These are phyloP conservation scores for Mycena leptocephala DNA, from an alignment of 768 basidiomycete species.

Conservation along the genomic window DNA sequence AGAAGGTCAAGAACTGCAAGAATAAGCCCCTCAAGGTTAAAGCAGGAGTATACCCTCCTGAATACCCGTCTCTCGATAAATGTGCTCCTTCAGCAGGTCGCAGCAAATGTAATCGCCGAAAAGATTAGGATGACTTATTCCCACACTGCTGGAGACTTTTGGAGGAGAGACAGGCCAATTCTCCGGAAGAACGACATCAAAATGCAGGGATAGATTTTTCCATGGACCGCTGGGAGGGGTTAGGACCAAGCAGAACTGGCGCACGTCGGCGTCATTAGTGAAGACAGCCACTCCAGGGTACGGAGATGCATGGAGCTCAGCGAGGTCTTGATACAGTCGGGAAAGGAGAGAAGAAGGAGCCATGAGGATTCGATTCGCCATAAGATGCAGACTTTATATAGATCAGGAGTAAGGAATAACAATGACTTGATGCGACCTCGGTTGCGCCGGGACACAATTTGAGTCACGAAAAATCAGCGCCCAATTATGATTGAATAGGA, in stretches of 20 bases:
- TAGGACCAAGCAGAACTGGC: conserved; percentile 61
- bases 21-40: conserved; percentile 63
- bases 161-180: conserved; percentile 60
- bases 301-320: conserved; percentile 57
- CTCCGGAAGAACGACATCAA: conserved; percentile 46
- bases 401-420: background rate
- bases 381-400: background rate
- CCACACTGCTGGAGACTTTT: conserved; percentile 49
- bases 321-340: conserved; percentile 58
- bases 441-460: background rate
- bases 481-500: too few species aligned
- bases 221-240: conserved; percentile 63
- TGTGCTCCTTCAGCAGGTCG: conserved; percentile 54
- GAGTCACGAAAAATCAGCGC: conserved; percentile 51
- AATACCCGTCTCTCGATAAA: conserved; percentile 29
- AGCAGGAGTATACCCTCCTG: conserved; percentile 58
- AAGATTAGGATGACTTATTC: conserved; percentile 61
- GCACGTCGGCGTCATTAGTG: conserved; percentile 59
- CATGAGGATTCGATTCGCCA: background rate
- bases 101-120: conserved; percentile 60
- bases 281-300: conserved; percentile 63
- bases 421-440: background rate
- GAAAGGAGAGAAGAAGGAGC: conserved; percentile 46
- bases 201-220: conserved; percentile 50
- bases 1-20: conserved; percentile 62